phyloP scores from a whole-genome alignment of 2,329 filamentous ascomycete species.

The Hymenoscyphus linearis region DNA sequence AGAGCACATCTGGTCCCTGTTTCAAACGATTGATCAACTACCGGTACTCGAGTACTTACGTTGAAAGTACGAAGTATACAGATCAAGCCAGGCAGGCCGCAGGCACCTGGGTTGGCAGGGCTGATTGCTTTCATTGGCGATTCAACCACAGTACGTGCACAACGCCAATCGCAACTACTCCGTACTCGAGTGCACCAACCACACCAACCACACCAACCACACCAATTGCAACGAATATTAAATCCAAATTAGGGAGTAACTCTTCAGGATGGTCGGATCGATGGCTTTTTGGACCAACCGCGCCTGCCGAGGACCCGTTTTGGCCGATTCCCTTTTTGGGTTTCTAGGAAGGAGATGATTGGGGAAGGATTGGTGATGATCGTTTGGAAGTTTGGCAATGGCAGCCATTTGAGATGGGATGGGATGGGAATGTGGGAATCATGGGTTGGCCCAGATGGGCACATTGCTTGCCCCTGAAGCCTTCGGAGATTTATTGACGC shows the following conservation, averaged over 20 bases:
- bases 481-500: constrained; percentile 3
- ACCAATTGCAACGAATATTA: too few species aligned
- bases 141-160: not conserved
- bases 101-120: not conserved
- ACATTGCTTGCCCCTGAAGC: not conserved
- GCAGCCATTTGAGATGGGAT: too few species aligned
- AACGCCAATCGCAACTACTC: too few species aligned
- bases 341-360: not conserved
- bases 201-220: not conserved
- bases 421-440: too few species aligned
- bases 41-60: too few species aligned
- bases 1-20: too few species aligned
- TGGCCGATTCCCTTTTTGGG: not conserved
- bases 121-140: not conserved
- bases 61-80: too few species aligned
- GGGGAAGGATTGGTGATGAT: not conserved
- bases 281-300: not conserved
- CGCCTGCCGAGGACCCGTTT: not conserved
- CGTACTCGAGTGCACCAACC: too few species aligned
- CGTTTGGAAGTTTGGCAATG: not conserved
- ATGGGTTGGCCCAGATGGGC: too few species aligned
- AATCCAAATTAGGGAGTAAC: not conserved
- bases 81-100: too few species aligned
- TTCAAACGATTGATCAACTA: not conserved
- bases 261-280: not conserved